Evolutionary conservation across 2,329 filamentous ascomycete species (phyloP), one percentile per base, ranked within the genome.

Genomic region (Fusarium proliferatum): DNA sequence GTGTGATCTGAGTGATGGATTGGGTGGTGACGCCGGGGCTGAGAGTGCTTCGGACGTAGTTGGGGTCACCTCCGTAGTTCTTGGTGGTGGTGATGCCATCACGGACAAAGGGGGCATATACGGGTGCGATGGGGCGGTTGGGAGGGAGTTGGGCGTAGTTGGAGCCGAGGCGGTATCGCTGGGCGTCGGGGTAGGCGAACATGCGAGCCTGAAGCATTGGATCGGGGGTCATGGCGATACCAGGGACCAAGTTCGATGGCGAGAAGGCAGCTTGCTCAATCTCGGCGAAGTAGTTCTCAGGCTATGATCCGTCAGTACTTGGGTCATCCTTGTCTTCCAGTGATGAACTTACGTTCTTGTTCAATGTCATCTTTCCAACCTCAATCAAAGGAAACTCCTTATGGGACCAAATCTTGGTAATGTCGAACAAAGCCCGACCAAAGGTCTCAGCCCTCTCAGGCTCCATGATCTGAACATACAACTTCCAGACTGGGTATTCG

Each of bases 381-480:
- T 81, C 80, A 5, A 82, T 79, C 52, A 88, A 75, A 0, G 88
- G 87, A 67, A 84, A 88, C 30, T 88, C 82, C 34, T 81, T 79
- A 43, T 87, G 83, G 1, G 87, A 85, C 87, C 87, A 89, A 36
- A 86, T 83, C 66, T 89, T 87, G 15, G 88, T 90, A 41, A 86
- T 82, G 73, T 91, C 89, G 73, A 91, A 89, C 51, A 89, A 83
- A 62, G 88, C 85, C 67, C 84, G 83, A 3, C 82, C 80, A 64
- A 85, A 85, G 0, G 72, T 84, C 58, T 86, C 85, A 6, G 87
- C 87, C 48, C 88, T 81, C 62, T 86, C 80, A 1, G 87, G 85
- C 10, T 84, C 81, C 83, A 90, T 89, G 43, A 87, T 82, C 78
- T 91, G 88, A 3, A 90, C 77, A 69, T 85, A 86, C 12, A 88